Base-by-base conservation (phyloP, 1,139 yeast species). In the Geotrichum reessii region DNA sequence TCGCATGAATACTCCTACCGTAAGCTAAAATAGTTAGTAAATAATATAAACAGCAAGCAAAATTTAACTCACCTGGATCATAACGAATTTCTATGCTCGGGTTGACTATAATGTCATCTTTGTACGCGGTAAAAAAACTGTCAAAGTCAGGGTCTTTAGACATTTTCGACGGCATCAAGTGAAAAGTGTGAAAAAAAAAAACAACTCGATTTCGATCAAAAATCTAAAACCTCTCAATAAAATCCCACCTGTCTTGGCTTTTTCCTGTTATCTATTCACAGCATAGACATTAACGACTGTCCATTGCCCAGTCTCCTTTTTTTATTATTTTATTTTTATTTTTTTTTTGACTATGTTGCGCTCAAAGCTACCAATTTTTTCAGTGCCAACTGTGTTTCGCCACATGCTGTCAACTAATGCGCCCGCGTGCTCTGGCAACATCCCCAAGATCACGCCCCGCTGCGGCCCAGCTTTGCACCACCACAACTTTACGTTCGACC, bases 391-490 rank as follows among this genome's bases (percentile, higher is more conserved):
- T 31, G 27, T 11, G 33, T 47, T 37, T 24, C 40, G 21, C 12
- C 33, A 17, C 37, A n/a, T 25, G 47, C 25, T 40, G 12, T 46
- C 53, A 21, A 48, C 54, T 3, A 22, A 47, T 2, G 54, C 37
- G 28, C 50, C 57, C 12, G 50, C 57, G 4, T 58, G 61, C 27
- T 22, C 58, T n/a, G 53, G 56, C 2, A 37, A 46, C 14, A 53
- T 51, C 9, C 47, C 47, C 3, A 50, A 42, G 8, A 56, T 52
- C n/a, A 17, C 52, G n/a, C 47, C 53, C 1, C 49, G 50, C 19
- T 46, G 58, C 12, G 50, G 46, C 1, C 49, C 55, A 21, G 25
- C 33, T 12, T 52, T 59, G 21, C 37, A 50, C 12, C 59, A 59
- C 49, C 51, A 54, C 37, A 52, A 58, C 58, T 59, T 48, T 31